phyloP scores from a whole-genome alignment of 768 basidiomycete species.

The Tubosaeta brunneosetosa region DNA sequence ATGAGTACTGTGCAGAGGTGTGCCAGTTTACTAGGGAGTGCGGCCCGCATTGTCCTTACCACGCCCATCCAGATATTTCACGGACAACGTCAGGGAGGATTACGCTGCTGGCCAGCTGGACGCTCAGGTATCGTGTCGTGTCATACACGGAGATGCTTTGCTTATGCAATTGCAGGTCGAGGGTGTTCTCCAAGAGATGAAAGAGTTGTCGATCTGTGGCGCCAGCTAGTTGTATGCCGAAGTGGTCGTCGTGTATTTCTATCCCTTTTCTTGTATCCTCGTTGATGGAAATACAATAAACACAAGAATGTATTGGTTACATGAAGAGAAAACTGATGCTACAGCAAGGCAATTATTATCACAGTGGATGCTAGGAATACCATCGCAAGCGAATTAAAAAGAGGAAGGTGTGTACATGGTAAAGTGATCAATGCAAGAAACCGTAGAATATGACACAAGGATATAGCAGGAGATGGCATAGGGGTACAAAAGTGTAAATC shows the following conservation, averaged over 20 bases:
- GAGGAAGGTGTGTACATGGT: conserved; percentile 19
- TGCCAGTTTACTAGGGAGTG: conserved; percentile 36
- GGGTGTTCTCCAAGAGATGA: conserved; percentile 94
- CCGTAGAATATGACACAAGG: conserved; percentile 11
- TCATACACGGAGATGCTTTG: background rate
- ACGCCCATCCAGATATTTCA: conserved; percentile 64
- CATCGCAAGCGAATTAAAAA: conserved; percentile 4
- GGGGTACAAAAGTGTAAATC: conserved; percentile 20
- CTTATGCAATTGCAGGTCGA: conserved; percentile 60
- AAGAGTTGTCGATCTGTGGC: conserved; percentile 91
- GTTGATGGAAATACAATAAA: background rate
- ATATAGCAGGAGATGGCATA: conserved; percentile 10
- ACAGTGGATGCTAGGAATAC: background rate
- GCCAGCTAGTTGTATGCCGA: conserved; percentile 30
- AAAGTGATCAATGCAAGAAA: conserved; percentile 10
- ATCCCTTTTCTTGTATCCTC: background rate
- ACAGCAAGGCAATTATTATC: conserved; percentile 16
- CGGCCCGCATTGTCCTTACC: background rate
- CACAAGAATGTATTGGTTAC: conserved; percentile 9
- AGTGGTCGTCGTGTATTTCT: conserved; percentile 6
- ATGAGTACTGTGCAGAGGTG: conserved; percentile 90
- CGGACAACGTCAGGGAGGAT: conserved; percentile 87
- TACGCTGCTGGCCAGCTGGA: conserved; percentile 97
- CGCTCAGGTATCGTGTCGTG: conserved; percentile 58
- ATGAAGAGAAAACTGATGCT: conserved; percentile 15